Percentiles rank a stretch among this genome's conserved stretches.
These are phyloP conservation scores for Cucurbita pepo DNA, from an alignment of 306 rosid species.

Conservation along the genomic window DNA sequence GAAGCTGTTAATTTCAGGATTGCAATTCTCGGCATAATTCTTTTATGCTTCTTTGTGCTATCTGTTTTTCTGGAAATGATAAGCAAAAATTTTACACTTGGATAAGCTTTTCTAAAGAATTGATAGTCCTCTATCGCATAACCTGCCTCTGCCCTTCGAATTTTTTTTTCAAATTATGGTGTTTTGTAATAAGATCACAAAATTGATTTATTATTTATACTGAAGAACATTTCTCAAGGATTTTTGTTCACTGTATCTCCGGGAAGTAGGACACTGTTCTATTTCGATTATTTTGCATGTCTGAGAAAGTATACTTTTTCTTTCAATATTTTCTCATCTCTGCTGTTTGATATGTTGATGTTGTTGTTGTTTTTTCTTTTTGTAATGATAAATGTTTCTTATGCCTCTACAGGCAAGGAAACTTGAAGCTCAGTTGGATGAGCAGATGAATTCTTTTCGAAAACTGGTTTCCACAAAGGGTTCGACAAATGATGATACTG, in stretches of 20 bases:
- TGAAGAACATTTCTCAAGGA: neutral
- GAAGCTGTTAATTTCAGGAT: neutral
- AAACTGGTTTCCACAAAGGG: conserved; percentile 65
- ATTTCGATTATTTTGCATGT: neutral
- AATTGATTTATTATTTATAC: neutral
- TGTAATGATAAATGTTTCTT: neutral
- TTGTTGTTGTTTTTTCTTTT: neutral
- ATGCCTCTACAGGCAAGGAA: conserved; percentile 60
- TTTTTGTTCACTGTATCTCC: no score
- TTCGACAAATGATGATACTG: conserved; percentile 43
- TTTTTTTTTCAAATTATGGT: neutral
- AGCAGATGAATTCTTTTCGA: conserved; percentile 77
- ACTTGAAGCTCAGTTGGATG: conserved; percentile 94
- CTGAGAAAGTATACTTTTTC: neutral
- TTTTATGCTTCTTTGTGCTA: neutral
- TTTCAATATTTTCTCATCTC: neutral
- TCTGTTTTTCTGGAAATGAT: neutral
- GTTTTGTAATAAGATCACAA: neutral
- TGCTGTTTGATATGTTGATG: neutral
- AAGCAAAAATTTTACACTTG: neutral
- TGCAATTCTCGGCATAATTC: neutral
- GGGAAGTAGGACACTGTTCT: neutral
- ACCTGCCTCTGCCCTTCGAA: neutral
- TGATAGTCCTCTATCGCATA: neutral
- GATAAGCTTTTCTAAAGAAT: neutral